Evolutionary conservation across 148 eudicot genomes (phyloP).

Genomic region (Heliamphora exappendiculata): DNA sequence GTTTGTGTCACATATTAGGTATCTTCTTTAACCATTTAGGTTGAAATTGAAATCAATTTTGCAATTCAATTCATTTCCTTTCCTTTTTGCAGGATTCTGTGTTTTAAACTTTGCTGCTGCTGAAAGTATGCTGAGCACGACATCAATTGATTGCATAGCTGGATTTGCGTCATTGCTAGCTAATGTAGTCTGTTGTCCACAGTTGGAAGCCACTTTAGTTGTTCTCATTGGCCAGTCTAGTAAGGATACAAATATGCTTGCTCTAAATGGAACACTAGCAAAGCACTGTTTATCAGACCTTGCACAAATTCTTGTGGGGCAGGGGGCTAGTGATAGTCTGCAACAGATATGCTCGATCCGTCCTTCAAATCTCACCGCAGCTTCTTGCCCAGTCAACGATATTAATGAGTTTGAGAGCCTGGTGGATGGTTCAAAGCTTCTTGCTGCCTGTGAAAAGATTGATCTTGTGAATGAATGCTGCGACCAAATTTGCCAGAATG

Average conservation of each 20-base stretch:
- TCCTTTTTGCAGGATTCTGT: conserved; percentile 55
- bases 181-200: conserved; percentile 93
- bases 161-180: conserved; percentile 66
- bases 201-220: conserved; percentile 70
- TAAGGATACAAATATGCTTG: conserved; percentile 47
- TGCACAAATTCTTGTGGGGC: conserved; percentile 62
- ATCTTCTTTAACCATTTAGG: neutral
- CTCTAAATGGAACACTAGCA: conserved; percentile 65
- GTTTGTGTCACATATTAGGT: conserved; percentile 27
- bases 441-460: conserved; percentile 66
- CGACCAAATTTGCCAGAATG: conserved; percentile 73
- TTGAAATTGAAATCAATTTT: neutral
- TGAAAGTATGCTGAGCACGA: conserved; percentile 52
- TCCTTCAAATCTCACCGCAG: conserved; percentile 74
- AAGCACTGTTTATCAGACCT: conserved; percentile 72
- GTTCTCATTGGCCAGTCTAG: conserved; percentile 86
- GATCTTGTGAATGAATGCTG: conserved; percentile 88
- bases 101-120: conserved; percentile 59
- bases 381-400: conserved; percentile 79
- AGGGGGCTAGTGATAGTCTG: conserved; percentile 63
- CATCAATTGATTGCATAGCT: conserved; percentile 73
- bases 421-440: conserved; percentile 56
- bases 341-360: conserved; percentile 60
- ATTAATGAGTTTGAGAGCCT: conserved; percentile 60
- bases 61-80: neutral